A percentile compares a stretch with the other conserved stretches of the same genome.
phyloP scores from a whole-genome alignment of 2,329 filamentous ascomycete species.

The Geoglossum cookeanum region DNA sequence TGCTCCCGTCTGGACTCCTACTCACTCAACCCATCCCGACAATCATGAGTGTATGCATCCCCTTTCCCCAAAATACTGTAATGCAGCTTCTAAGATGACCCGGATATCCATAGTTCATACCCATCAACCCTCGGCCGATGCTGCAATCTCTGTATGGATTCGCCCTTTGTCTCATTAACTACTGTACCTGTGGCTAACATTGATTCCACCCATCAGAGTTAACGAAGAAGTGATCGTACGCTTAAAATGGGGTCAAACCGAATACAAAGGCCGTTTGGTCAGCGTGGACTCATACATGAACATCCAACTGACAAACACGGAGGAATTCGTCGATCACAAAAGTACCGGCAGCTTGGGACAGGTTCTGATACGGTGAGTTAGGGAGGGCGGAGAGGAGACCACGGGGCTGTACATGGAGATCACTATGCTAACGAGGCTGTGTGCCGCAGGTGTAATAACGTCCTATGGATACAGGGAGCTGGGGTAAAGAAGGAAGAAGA shows the following conservation, averaged over 20 bases:
- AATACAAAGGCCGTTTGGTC: slow-evolving; percentile 87
- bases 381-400: neutral
- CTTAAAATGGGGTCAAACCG: slow-evolving; percentile 94
- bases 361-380: slow-evolving; percentile 65
- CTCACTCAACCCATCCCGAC: too few relatives aligned
- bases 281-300: slow-evolving; percentile 99
- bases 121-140: slow-evolving; percentile 91
- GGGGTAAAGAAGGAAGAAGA: slow-evolving; percentile 5
- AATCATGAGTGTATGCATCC: slow-evolving; percentile 20
- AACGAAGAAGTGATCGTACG: slow-evolving; percentile 81
- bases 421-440: neutral
- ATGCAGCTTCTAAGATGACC: neutral
- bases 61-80: neutral
- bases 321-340: slow-evolving; percentile 83
- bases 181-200: neutral
- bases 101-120: slow-evolving; percentile 48
- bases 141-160: slow-evolving; percentile 67
- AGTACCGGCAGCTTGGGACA: slow-evolving; percentile 70
- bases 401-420: neutral
- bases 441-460: slow-evolving; percentile 6
- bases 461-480: slow-evolving; percentile 7
- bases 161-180: slow-evolving; percentile 1
- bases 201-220: slow-evolving; percentile 36
- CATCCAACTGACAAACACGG: slow-evolving; percentile 73
- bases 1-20: neutral